A percentile compares a stretch with the other conserved stretches of the same genome.
phyloP scores from a whole-genome alignment of 768 basidiomycete species.

The Cystoderma amianthinum region DNA sequence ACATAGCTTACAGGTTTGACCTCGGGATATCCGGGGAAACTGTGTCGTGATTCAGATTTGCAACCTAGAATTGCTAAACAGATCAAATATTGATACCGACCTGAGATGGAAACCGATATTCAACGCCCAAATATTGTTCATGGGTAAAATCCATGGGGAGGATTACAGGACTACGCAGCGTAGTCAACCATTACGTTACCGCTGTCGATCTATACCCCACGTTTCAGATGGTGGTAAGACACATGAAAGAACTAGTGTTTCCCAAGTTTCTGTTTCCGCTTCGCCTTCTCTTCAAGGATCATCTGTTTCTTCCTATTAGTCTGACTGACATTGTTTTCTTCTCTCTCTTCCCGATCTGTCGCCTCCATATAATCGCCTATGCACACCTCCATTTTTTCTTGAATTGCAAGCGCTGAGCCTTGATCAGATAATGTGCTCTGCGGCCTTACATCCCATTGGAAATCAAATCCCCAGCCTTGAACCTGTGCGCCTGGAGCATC shows the following conservation, averaged over 20 bases:
- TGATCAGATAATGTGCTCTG: conserved; percentile 14
- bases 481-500: conserved; percentile 6
- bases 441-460: conserved; percentile 53
- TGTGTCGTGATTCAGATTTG: too few relatives aligned
- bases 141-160: too few relatives aligned
- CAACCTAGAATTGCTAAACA: too few relatives aligned
- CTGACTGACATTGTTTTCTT: conserved; percentile 53
- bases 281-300: conserved; percentile 31
- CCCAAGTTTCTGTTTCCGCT: conserved; percentile 24
- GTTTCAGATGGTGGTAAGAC: too few relatives aligned
- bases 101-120: too few relatives aligned
- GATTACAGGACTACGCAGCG: too few relatives aligned
- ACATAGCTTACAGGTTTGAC: too few relatives aligned
- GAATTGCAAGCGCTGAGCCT: conserved; percentile 29
- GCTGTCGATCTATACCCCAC: too few relatives aligned
- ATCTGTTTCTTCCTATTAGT: conserved; percentile 66
- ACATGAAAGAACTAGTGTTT: conserved; percentile 9
- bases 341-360: conserved; percentile 40
- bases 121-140: too few relatives aligned
- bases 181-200: too few relatives aligned
- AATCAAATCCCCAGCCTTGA: conserved; percentile 84
- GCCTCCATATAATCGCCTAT: conserved; percentile 47
- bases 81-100: too few relatives aligned
- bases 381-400: conserved; percentile 64
- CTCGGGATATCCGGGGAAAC: too few relatives aligned